phyloP scores from a whole-genome alignment of 495 filamentous ascomycete species.

The Neurospora hispaniola region DNA sequence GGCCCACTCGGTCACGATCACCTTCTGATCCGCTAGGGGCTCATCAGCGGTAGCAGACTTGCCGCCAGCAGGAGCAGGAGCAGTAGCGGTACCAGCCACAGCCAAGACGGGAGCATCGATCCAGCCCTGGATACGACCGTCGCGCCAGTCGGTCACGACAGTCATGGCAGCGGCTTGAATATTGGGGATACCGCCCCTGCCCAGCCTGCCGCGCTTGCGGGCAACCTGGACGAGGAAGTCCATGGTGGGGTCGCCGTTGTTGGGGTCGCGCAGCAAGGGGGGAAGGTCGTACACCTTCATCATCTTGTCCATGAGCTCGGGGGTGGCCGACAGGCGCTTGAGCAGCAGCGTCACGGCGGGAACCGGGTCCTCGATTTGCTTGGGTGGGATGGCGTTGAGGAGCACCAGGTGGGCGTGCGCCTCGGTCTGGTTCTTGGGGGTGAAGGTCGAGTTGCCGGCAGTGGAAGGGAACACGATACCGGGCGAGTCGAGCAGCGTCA shows the following conservation, averaged over 20 bases:
- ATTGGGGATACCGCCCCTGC: conserved; percentile 86
- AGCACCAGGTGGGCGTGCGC: conserved; percentile 78
- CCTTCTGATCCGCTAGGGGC: conserved; percentile 56
- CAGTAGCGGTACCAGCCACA: conserved; percentile 34
- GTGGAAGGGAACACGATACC: conserved; percentile 83
- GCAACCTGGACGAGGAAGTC: conserved; percentile 94
- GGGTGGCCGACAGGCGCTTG: conserved; percentile 59
- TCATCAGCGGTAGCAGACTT: conserved; percentile 22
- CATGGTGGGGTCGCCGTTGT: conserved; percentile 63
- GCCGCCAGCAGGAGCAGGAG: conserved; percentile 13
- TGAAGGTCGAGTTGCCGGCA: conserved; percentile 25
- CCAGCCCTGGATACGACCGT: conserved; percentile 93
- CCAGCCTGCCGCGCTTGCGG: conserved; percentile 78
- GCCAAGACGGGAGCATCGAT: conserved; percentile 57
- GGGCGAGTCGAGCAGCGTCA: conserved; percentile 89
- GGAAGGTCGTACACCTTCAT: conserved; percentile 74
- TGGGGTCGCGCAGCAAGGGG: conserved; percentile 51
- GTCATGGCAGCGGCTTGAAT: conserved; percentile 77
- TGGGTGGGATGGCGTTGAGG: conserved; percentile 84
- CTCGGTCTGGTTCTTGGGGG: conserved; percentile 52
- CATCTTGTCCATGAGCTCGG: conserved; percentile 63
- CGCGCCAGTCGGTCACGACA: conserved; percentile 90
- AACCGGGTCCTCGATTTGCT: conserved; percentile 84
- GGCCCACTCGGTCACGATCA: conserved; percentile 88
- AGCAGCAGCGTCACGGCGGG: conserved; percentile 76